Base-by-base conservation (phyloP, 495 filamentous ascomycete genomes). In the Chlorociboria aeruginascens region DNA sequence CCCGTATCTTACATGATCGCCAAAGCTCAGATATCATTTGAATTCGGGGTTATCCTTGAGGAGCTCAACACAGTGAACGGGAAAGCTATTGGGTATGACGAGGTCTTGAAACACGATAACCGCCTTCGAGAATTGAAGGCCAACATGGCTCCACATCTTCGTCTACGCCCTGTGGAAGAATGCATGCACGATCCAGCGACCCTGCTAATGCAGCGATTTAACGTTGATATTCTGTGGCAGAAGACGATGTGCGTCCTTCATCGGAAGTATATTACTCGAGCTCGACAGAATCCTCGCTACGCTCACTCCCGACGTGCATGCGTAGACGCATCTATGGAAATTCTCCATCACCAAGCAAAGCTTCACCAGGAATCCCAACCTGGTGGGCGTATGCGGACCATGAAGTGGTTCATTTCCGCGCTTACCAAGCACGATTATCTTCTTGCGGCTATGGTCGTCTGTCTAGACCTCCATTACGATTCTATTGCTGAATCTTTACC, bases 1-100 rank as follows among this genome's bases (percentile, higher is more conserved):
- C 85, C 85, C 7, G 77, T 92, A 38, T 85, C 83, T 2, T 96
- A 88, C 66, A 78, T 96, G 77, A 93, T 95, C 46, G 70, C 76
- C 29, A 95, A 69, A 66, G 77, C 32, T 79, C 67, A 53, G n/a
- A 45, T 60, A 11, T 38, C 52, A n/a, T 48, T 40, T 25, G 66
- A 74, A 48, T 68, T 77, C 16, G 71, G 72, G 28, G 63, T 63
- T 44, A 75, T 77, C 9, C 59, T 77, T 28, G 71, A 75, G 39
- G 67, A 69, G 8, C 68, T 74, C 8, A 65, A 66, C 37, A 61
- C 69, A 9, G 61, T 74, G 7, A 49, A 30, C 14, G 68, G 66
- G n/a, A 69, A 70, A 47, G 62, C 59, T 37, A 65, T 69, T 1
- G 69, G 77, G 2, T 95, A 96, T 61, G 89, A 95, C 16, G 82